Evolutionary conservation across 495 filamentous ascomycete genomes (phyloP).

Genomic region (Penicillium arizonense): DNA sequence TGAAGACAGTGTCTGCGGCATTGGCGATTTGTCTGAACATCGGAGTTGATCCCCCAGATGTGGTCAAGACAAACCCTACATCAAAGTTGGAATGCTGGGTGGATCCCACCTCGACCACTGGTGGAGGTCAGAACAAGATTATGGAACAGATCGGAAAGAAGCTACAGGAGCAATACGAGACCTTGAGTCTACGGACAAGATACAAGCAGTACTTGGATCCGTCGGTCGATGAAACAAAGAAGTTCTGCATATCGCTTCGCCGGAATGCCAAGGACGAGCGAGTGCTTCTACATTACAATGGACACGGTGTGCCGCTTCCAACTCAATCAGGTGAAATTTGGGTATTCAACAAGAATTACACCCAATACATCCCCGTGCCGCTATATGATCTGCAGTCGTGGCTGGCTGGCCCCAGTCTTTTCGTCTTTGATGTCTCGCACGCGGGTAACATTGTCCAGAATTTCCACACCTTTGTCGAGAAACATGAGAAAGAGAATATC

Average conservation of each 20-base stretch:
- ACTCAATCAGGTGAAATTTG: constrained; percentile 96
- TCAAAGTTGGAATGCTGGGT: constrained; percentile 97
- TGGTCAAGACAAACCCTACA: constrained; percentile 88
- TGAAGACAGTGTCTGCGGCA: constrained; percentile 95
- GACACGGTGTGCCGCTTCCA: constrained; percentile 95
- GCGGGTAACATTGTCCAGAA: constrained; percentile 93
- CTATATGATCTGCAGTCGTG: constrained; percentile 94
- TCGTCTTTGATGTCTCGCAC: constrained; percentile 96
- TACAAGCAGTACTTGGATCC: constrained; percentile 97
- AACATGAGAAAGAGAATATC: constrained; percentile 82
- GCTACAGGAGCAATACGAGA: constrained; percentile 92
- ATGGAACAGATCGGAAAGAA: constrained; percentile 95
- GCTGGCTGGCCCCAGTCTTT: constrained; percentile 93
- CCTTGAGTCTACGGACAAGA: constrained; percentile 84
- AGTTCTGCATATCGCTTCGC: constrained; percentile 85
- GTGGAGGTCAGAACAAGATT: constrained; percentile 69
- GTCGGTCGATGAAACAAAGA: constrained; percentile 94
- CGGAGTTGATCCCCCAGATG: constrained; percentile 94
- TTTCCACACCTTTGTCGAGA: constrained; percentile 90
- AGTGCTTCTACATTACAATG: constrained; percentile 96
- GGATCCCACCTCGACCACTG: constrained; percentile 73
- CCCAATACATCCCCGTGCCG: constrained; percentile 97
- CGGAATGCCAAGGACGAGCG: constrained; percentile 93
- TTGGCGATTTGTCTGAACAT: constrained; percentile 95
- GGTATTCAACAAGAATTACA: constrained; percentile 99